Conservation (phyloP, 2,329 filamentous ascomycete species). For the Diaporthe aspalathi region DNA sequence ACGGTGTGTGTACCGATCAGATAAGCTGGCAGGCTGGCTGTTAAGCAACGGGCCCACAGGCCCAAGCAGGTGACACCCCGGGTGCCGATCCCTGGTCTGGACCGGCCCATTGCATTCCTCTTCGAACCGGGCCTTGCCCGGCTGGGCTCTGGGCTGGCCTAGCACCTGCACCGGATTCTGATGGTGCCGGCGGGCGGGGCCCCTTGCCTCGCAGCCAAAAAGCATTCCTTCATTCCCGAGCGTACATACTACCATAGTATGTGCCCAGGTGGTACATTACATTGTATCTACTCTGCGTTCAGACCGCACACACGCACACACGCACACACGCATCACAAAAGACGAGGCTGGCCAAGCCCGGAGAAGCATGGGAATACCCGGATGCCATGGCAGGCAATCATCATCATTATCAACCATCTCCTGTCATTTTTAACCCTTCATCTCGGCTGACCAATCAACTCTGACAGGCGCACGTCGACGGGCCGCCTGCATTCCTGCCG, state of each 20-base stretch:
- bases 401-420: too few species aligned
- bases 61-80: background rate
- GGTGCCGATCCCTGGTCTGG: constrained; percentile 37
- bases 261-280: too few species aligned
- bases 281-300: too few species aligned
- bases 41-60: constrained; percentile 5
- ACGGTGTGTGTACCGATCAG: constrained; percentile 1
- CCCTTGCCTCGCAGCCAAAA: background rate
- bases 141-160: constrained; percentile 19
- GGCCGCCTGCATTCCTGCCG: constrained; percentile 27
- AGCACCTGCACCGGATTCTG: constrained; percentile 6
- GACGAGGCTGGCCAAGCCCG: too few species aligned
- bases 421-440: too few species aligned
- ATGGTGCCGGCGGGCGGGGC: background rate
- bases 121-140: background rate
- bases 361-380: too few species aligned
- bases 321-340: too few species aligned
- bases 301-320: too few species aligned
- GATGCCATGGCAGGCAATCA: too few species aligned
- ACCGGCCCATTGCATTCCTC: constrained; percentile 35
- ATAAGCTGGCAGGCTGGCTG: constrained; percentile 4
- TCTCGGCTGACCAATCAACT: background rate
- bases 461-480: background rate
- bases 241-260: too few species aligned
- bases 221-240: too few species aligned